A percentile compares a stretch with the other conserved stretches of the same genome.
phyloP scores from a whole-genome alignment of 768 basidiomycete species.

The Lactifluus subvellereus region DNA sequence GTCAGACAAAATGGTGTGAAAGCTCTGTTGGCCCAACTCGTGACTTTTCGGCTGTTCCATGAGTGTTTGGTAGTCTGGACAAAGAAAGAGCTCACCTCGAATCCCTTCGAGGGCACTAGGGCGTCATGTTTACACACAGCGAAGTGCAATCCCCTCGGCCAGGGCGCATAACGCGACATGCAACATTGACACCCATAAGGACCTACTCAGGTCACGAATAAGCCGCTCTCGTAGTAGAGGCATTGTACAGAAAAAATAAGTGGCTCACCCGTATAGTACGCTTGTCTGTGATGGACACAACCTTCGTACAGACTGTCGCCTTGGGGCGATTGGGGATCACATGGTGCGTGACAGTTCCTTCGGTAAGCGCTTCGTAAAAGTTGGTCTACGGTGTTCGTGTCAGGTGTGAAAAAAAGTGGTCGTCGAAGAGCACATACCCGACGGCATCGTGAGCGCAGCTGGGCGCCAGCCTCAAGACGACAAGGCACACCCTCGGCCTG shows the following conservation, averaged over 20 bases:
- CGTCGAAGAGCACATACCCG: neutral
- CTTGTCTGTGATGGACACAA: neutral
- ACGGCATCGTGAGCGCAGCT: too few species aligned
- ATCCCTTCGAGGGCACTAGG: neutral
- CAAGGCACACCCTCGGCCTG: constrained; percentile 8
- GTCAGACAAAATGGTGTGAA: too few species aligned
- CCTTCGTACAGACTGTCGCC: neutral
- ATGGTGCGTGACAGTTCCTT: neutral
- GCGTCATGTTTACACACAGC: neutral
- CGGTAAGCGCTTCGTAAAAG: neutral
- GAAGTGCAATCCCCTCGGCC: neutral
- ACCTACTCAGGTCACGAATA: neutral
- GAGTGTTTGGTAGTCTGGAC: too few species aligned
- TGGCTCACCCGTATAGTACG: neutral
- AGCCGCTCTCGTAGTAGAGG: neutral
- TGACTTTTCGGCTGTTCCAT: too few species aligned
- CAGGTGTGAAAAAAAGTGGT: too few species aligned
- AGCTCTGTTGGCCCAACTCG: too few species aligned
- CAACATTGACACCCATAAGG: neutral
- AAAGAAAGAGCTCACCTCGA: neutral
- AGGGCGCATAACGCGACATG: neutral
- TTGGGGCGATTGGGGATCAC: neutral
- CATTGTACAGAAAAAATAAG: neutral
- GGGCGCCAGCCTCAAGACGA: neutral
- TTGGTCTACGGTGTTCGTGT: too few species aligned